Evolutionary conservation across 2,329 filamentous ascomycete genomes (phyloP), one percentile per base, ranked within the genome.

Genomic region (Aspergillus tanneri): DNA sequence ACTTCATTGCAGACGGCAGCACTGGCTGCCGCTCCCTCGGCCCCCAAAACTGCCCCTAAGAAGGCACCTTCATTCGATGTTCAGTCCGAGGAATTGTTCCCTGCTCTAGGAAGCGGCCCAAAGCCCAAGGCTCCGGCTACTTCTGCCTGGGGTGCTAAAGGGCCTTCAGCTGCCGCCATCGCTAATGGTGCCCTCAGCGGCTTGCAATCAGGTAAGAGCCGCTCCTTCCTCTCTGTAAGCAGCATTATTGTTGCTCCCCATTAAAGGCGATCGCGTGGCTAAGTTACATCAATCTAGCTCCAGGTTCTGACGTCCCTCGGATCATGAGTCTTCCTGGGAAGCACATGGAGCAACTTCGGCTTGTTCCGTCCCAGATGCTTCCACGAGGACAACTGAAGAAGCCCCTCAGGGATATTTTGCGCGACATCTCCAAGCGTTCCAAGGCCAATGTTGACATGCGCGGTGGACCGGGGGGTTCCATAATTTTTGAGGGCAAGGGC

Each of bases 371-470:
- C 37, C 86, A 93, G 66, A 82, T 97, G 66, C 80, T 88, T 38
- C 85, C 89, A 14, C 83, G 86, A 35, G 77, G 76, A 50, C 85
- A 95, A 68, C 76, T 96, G 63, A 95, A 88, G 78, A 89, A 89
- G 59, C 89, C 92, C 6, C 78, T 96, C 43, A 77, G 83, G 24
- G 92, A 97, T 58, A 85, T 93, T 56, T 77, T 96, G 64, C 88
- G 89, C 67, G 90, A 96, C 57, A 88, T 97, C 72, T 96, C 95
- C 74, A 88, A 87, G 72, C 88, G 87, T 65, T 95, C 89, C 52
- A 90, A 92, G 67, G 90, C 91, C 49, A 88, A 84, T 59, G 83
- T 99, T 58, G 85, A 87, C 58, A 86, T 91, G 78, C 82, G 82
- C 49, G 81, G 82, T 50, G 83, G 85, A n/a, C 80, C 84, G 54